phyloP scores from a whole-genome alignment of 169 alveolate species.

The Plasmodium falciparum region DNA sequence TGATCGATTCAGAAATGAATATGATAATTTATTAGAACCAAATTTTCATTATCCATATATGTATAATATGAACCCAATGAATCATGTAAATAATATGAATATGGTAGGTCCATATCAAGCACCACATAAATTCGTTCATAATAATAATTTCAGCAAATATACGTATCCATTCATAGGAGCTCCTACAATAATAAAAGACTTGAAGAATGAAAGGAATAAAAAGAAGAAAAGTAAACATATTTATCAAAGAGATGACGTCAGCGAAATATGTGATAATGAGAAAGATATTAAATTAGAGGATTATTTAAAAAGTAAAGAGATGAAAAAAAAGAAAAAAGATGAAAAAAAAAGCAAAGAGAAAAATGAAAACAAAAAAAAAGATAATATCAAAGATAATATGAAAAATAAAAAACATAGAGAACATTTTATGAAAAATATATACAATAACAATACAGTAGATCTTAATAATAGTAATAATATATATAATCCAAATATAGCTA shows the following conservation, averaged over 20 bases:
- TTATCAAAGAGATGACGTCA: conserved; percentile 18
- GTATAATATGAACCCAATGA: conserved; percentile 2
- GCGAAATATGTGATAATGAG: conserved; percentile 23
- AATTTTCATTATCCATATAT: conserved; percentile 20
- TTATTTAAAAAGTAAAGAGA: conserved; percentile 3
- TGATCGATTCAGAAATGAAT: conserved; percentile 16
- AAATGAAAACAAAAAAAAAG: not conserved
- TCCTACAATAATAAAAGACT: not conserved
- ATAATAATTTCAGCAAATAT: not conserved
- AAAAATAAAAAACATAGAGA: not conserved
- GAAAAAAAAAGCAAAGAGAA: not conserved
- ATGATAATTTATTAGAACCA: conserved; percentile 29
- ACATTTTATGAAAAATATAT: not conserved
- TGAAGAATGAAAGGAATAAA: not conserved
- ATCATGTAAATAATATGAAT: not conserved
- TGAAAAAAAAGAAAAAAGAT: not conserved
- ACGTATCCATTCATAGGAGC: not conserved
- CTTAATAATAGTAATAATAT: conserved; percentile 1
- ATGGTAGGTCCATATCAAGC: not conserved
- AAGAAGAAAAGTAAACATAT: not conserved
- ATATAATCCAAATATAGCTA: not conserved
- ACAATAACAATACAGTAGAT: conserved; percentile 2
- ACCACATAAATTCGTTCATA: not conserved
- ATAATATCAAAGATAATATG: not conserved
- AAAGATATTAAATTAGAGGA: not conserved